Base-by-base conservation (phyloP, 2,329 filamentous ascomycete species). In the Pleurostoma richardsiae region DNA sequence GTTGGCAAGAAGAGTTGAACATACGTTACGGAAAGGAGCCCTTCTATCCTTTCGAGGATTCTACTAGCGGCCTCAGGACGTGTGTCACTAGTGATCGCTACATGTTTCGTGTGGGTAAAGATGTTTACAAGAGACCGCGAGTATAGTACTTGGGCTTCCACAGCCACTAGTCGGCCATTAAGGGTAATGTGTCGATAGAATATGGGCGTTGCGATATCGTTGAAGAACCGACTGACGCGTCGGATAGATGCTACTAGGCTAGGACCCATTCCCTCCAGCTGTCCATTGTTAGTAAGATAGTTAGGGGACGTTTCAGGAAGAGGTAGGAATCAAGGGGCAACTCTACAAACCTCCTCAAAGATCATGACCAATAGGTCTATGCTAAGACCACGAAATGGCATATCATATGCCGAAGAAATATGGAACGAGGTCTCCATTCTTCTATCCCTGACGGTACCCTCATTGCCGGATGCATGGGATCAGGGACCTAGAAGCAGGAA, bases 331-430 rank as follows among this genome's bases (percentile, higher is more conserved):
- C n/a, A 7, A 45, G 27, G 19, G 30, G 19, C 6, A 29, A 10
- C 19, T 11, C 11, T 26, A 10, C 49, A 54, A 33, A 36, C 33
- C 57, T 71, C 63, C 53, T 69, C 54, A 29, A 72, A 61, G 31
- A 74, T 64, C 36, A 73, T 56, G 44, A 59, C 53, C n/a, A 74
- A 43, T 11, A 74, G 55, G 56, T 75, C 72, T 4, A 68, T 63
- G 54, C 68, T 72, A 19, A 75, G 62, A 44, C 62, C 55, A 36
- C 33, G 8, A n/a, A 36, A 36, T 8, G 33, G n/a, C 33, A n/a
- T 8, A 2, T 36, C n/a, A n/a, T 36, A n/a, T 36, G 19, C 19
- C 19, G 19, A 19, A 19, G 19, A 19, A 19, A 19, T 2, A 19
- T 19, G 19, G 19, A 19, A 19, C 19, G 19, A 19, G 19, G 19